Percentiles rank a stretch among this genome's conserved stretches.
These are phyloP conservation scores for Ascocoryne sarcoides DNA, from an alignment of 2,329 filamentous ascomycete species.

Conservation along the genomic window DNA sequence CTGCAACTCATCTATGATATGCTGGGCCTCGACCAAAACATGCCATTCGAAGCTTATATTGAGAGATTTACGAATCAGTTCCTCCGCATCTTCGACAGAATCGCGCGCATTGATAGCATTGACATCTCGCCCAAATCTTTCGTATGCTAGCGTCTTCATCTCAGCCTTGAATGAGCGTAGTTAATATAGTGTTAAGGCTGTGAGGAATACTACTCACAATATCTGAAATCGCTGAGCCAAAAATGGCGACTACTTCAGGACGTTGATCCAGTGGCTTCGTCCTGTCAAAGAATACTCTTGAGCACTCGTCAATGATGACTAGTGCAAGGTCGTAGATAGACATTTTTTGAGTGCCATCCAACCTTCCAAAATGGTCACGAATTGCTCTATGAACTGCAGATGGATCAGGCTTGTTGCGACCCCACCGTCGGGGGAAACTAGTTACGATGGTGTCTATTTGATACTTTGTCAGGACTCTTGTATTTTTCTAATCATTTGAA, in stretches of 20 bases:
- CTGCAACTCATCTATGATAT: conserved; percentile 37
- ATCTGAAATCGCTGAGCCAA: conserved; percentile 34
- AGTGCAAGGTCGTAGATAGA: conserved; percentile 34
- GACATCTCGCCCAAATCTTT: neutral
- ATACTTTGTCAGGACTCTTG: neutral
- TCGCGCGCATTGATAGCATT: neutral
- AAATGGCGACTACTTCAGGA: conserved; percentile 35
- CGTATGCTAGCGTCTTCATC: neutral
- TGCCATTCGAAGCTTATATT: conserved; percentile 18
- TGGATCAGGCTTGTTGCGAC: conserved; percentile 32
- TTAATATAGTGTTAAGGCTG: neutral
- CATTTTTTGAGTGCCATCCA: conserved; percentile 23
- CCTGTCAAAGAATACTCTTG: conserved; percentile 33
- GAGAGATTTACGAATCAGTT: neutral
- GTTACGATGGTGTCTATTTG: conserved; percentile 30
- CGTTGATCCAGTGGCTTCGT: conserved; percentile 26
- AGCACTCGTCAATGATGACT: conserved; percentile 34
- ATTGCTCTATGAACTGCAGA: conserved; percentile 34
- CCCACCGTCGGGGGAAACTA: conserved; percentile 34
- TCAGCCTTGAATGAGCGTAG: neutral
- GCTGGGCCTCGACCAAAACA: conserved; percentile 35
- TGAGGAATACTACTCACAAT: neutral
- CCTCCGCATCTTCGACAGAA: neutral
- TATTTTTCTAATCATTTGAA: neutral
- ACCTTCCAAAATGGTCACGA: conserved; percentile 24